Evolutionary conservation across 139 green algal genomes (phyloP), one percentile per base, ranked within the genome.

Genomic region (Medakamo hakoo): DNA sequence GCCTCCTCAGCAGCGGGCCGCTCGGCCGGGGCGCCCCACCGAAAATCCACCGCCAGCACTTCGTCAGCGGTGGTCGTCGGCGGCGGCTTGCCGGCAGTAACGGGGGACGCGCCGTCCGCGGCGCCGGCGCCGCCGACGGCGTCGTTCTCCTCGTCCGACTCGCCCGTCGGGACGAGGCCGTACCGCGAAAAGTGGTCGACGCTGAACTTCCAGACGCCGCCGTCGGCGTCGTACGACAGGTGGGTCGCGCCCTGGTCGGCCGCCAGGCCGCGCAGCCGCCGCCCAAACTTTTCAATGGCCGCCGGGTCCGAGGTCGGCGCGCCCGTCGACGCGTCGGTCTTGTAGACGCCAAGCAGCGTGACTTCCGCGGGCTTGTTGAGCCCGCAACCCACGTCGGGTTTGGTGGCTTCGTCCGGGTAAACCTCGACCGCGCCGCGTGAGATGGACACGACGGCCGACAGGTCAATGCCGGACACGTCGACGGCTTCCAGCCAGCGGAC

Each of bases 131-230:
- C 29, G 56, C 24, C 31, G 64, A 24, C 24, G 22, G 3, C 9
- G 9, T 56, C 55, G 25, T 30, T 57, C 32, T 60, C 68, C 23
- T 62, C 69, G 25, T 75, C 69, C 24, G 67, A 62, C 0, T 60
- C 65, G 4, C 83, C 75, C 27, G 78, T 62, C 18, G 79, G 67
- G 20, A 80, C 59, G 24, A 93, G 69, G 9, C 83, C 88, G 60
- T 95, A 95, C 55, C 77, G 27, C 3, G 2, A 52, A 68, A 96
- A 96, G 74, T 96, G 89, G 60, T 96, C 83, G n/a, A 95, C 88
- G 63, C 84, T 68, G 68, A 96, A 96, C 28, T 67, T 71, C 88
- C 88, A 96, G 3, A 81, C 78, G 30, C 86, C 88, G 19, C 62
- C 76, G 23, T 80, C 66, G 0, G 75, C 28, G 56, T 90, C 73